phyloP scores from a whole-genome alignment of 805 yeast species.

The Saturnispora sanitii region DNA sequence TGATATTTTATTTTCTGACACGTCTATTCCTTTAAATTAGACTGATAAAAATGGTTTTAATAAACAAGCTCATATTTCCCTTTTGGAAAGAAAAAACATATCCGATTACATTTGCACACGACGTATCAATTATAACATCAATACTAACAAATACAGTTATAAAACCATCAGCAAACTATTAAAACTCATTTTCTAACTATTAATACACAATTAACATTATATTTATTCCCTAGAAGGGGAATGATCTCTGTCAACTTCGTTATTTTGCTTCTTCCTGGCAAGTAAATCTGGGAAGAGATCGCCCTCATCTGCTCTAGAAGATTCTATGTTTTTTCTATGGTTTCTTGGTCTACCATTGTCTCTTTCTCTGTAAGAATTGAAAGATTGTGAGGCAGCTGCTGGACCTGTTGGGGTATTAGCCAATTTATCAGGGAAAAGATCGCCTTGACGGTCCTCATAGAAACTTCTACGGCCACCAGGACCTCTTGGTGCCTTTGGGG shows the following conservation, averaged over 20 bases:
- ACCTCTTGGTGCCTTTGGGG: constrained; percentile 10
- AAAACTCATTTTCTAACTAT: too few relatives aligned
- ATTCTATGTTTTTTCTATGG: constrained; percentile 10
- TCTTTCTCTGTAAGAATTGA: constrained; percentile 4
- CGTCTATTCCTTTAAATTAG: too few relatives aligned
- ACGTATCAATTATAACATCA: too few relatives aligned
- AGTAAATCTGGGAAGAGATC: constrained; percentile 30
- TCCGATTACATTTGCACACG: too few relatives aligned
- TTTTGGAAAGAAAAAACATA: too few relatives aligned
- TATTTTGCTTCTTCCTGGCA: constrained; percentile 14
- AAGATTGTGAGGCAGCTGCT: too few relatives aligned
- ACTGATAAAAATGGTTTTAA: too few relatives aligned
- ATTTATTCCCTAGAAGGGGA: constrained; percentile 7
- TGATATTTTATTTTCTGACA: too few relatives aligned
- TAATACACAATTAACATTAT: too few relatives aligned
- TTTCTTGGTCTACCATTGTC: constrained; percentile 8
- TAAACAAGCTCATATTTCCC: too few relatives aligned
- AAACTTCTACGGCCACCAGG: not conserved
- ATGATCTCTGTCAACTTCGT: constrained; percentile 3
- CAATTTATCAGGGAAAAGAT: constrained; percentile 28
- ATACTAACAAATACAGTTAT: too few relatives aligned
- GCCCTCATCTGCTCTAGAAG: constrained; percentile 21
- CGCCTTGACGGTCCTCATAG: constrained; percentile 15
- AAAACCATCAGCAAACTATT: too few relatives aligned
- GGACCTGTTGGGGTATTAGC: not conserved